These are phyloP conservation scores for Boletus bicolor DNA, from an alignment of 768 basidiomycete species.

Conservation along the genomic window DNA sequence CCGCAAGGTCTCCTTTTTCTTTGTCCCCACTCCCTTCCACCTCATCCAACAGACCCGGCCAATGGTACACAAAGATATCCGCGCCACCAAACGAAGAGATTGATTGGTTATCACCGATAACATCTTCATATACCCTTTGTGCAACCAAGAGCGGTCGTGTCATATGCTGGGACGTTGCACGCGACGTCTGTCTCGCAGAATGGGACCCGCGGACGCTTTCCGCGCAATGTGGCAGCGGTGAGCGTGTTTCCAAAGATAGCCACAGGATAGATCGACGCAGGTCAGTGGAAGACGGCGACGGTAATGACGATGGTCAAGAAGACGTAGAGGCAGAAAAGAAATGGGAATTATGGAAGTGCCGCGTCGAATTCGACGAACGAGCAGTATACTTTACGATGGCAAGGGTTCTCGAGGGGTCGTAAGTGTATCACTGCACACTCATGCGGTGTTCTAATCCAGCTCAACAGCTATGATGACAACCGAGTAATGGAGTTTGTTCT, in stretches of 20 bases:
- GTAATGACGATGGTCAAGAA: conserved; percentile 9
- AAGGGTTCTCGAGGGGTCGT: conserved; percentile 51
- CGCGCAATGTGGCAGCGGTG: background rate
- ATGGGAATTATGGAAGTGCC: conserved; percentile 78
- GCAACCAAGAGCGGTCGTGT: conserved; percentile 74
- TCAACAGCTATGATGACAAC: conserved; percentile 51
- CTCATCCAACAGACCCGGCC: conserved; percentile 19
- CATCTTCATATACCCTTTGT: conserved; percentile 72
- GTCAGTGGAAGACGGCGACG: conserved; percentile 11
- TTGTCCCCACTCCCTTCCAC: conserved; percentile 27
- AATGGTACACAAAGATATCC: conserved; percentile 68
- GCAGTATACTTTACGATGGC: conserved; percentile 78
- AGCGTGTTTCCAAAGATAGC: conserved; percentile 7
- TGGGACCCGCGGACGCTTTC: conserved; percentile 53
- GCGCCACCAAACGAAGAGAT: conserved; percentile 67
- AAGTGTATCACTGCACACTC: conserved; percentile 23
- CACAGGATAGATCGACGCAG: conserved; percentile 5
- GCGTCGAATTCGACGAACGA: conserved; percentile 70
- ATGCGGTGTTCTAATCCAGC: conserved; percentile 1
- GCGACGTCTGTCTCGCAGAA: conserved; percentile 58
- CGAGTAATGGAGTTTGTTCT: conserved; percentile 69
- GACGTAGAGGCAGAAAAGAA: conserved; percentile 29
- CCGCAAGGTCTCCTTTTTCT: conserved; percentile 35
- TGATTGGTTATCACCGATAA: conserved; percentile 76
- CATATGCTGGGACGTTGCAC: conserved; percentile 72